phyloP scores from a whole-genome alignment of 805 yeast species.

The Yamadazyma endophytica region DNA sequence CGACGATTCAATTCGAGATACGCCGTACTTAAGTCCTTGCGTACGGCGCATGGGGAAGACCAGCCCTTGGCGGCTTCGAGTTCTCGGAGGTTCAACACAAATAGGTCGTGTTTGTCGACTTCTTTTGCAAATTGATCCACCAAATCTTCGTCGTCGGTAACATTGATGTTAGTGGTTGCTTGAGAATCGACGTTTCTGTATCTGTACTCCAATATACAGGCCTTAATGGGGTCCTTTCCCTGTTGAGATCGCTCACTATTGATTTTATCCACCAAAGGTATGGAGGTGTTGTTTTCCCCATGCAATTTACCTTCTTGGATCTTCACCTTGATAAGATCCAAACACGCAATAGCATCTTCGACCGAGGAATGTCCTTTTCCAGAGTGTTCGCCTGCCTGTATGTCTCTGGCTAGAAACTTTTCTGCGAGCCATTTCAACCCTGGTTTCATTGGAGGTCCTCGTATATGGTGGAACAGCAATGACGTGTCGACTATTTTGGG shows the following conservation, averaged over 20 bases:
- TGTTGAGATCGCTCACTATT: constrained; percentile 3
- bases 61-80: constrained; percentile 33
- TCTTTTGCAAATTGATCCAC: constrained; percentile 37
- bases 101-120: constrained; percentile 39
- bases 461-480: constrained; percentile 66
- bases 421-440: constrained; percentile 68
- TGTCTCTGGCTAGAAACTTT: constrained; percentile 49
- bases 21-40: constrained; percentile 8
- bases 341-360: constrained; percentile 79
- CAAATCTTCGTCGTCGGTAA: constrained; percentile 58
- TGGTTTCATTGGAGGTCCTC: constrained; percentile 80
- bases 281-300: constrained; percentile 43
- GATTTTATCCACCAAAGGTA: constrained; percentile 20
- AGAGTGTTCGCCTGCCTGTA: constrained; percentile 56
- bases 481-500: constrained; percentile 79
- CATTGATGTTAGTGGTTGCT: constrained; percentile 17
- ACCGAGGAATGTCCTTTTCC: constrained; percentile 77
- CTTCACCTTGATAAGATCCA: constrained; percentile 71
- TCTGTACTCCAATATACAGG: constrained; percentile 6
- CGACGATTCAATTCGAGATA: constrained; percentile 38
- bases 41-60: constrained; percentile 7
- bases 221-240: constrained; percentile 2
- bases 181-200: neutral
- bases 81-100: constrained; percentile 55
- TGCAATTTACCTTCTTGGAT: constrained; percentile 59